Base-by-base conservation (phyloP, 306 rosid species). In the Geum urbanum region DNA sequence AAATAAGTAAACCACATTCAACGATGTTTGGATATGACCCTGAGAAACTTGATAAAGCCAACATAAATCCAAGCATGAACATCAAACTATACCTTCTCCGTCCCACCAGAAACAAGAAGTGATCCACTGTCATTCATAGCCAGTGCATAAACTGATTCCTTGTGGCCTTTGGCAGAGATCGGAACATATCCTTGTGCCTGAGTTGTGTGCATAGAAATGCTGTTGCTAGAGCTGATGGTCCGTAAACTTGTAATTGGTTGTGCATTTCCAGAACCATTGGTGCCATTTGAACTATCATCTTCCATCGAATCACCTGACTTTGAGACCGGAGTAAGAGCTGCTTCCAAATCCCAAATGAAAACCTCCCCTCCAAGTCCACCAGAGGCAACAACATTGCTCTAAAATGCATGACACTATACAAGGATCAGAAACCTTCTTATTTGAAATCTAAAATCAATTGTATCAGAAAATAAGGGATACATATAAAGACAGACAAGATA, bases 331-430 rank as follows among this genome's bases (percentile, higher is more conserved):
- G 87, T 73, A 18, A 87, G 82, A 1, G 99, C 95, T 73, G 95
- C 95, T 76, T 91, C 99, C 39, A 95, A 74, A 84, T 95, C 99
- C 99, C 99, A 95, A 79, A 95, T 69, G 76, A 95, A 95, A 74
- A 95, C 99, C 88, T 95, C 99, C 87, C 96, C 99, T 11, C 99
- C 99, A 83, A 95, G 97, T 81, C 99, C 99, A 57, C 97, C 99
- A 73, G 99, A 95, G 81, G 99, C 99, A 91, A 95, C 95, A 86
- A 84, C 49, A 95, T 91, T 95, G 96, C 96, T 87, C 99, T 95
- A 95, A 89, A 91, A 91, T 86, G 95, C 97, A 87, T 49, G 88
- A 84, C 89, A 94, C 96, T 91, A 95, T 81, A 86, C 80, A 78
- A 85, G 84, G 81, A 95, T 91, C 87, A 91, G 88, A 86, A 75